Evolutionary conservation across 2,329 filamentous ascomycete genomes (phyloP).

Genomic region (Macrophomina pseudophaseolina): DNA sequence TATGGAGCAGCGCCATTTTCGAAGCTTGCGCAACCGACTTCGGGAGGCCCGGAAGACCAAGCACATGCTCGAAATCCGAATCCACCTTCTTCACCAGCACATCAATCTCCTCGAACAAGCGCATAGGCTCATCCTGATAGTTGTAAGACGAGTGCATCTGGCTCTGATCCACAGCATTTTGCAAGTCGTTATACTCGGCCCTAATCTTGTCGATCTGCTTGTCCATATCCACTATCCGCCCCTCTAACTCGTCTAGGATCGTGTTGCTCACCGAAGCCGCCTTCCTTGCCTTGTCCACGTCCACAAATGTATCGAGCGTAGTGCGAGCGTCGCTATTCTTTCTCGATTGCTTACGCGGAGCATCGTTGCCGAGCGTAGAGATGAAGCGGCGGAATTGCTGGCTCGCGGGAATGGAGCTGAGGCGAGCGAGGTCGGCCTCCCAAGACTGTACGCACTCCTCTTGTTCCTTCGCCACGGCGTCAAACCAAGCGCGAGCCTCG

Average conservation of each 20-base stretch:
- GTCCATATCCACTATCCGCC: conserved; percentile 52
- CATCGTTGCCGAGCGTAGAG: conserved; percentile 28
- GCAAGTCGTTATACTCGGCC: conserved; percentile 51
- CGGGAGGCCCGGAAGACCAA: conserved; percentile 70
- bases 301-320: conserved; percentile 33
- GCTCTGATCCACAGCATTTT: conserved; percentile 51
- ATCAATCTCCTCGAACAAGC: conserved; percentile 82
- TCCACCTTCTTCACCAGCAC: conserved; percentile 84
- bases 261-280: conserved; percentile 71
- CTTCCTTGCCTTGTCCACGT: conserved; percentile 67
- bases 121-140: conserved; percentile 67
- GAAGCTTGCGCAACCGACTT: conserved; percentile 67
- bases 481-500: conserved; percentile 74
- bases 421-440: conserved; percentile 70
- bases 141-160: conserved; percentile 59
- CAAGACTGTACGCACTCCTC: conserved; percentile 66
- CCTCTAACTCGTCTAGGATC: conserved; percentile 68
- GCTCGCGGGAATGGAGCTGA: conserved; percentile 68
- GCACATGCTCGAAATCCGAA: conserved; percentile 80
- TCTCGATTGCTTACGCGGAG: conserved; percentile 35
- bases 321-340: conserved; percentile 34
- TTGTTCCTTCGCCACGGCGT: conserved; percentile 71
- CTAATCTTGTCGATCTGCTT: conserved; percentile 48
- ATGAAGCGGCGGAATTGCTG: conserved; percentile 64
- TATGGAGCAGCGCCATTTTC: conserved; percentile 68